These are phyloP conservation scores for Sarocladium brachiariae DNA, from an alignment of 2,329 filamentous ascomycete genomes.

Conservation along the genomic window DNA sequence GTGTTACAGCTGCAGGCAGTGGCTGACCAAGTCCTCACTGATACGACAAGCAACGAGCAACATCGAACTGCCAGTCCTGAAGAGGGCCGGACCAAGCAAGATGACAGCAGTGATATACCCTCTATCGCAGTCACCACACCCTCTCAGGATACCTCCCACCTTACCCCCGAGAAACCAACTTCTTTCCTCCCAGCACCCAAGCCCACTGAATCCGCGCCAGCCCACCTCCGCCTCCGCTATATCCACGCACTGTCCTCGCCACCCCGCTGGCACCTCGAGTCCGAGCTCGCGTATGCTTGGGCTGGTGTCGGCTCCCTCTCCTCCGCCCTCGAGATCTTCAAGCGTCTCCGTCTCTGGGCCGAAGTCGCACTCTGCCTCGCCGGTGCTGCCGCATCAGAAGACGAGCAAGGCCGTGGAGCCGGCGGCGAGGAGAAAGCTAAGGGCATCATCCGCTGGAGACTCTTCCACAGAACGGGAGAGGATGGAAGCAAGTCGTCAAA, in stretches of 20 bases:
- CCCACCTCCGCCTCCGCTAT: conserved; percentile 70
- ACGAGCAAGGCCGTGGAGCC: conserved; percentile 44
- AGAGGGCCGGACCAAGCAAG: conserved; percentile 20
- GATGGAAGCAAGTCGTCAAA: conserved; percentile 23
- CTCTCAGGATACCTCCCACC: conserved; percentile 20
- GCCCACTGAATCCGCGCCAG: conserved; percentile 68
- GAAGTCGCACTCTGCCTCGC: conserved; percentile 90
- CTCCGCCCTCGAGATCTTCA: conserved; percentile 92
- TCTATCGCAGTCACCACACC: conserved; percentile 37
- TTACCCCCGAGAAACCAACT: conserved; percentile 43
- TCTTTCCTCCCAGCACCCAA: conserved; percentile 77
- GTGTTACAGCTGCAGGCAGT: conserved; percentile 90
- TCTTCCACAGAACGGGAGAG: conserved; percentile 60
- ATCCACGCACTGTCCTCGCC: conserved; percentile 79
- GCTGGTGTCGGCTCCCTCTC: conserved; percentile 77
- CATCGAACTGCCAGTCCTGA: conserved; percentile 12
- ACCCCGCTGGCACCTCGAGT: conserved; percentile 87
- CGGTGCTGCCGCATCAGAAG: conserved; percentile 49
- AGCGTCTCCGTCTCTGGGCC: conserved; percentile 86
- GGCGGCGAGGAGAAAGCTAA: conserved; percentile 73
- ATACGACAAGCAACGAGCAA: conserved; percentile 48
- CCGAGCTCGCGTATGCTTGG: conserved; percentile 91
- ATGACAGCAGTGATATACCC: conserved; percentile 29
- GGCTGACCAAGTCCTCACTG: conserved; percentile 89
- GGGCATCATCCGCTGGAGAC: conserved; percentile 66